Evolutionary conservation across 768 basidiomycete species (phyloP), one percentile per base, ranked within the genome.

Genomic region (Lentinula edodes): DNA sequence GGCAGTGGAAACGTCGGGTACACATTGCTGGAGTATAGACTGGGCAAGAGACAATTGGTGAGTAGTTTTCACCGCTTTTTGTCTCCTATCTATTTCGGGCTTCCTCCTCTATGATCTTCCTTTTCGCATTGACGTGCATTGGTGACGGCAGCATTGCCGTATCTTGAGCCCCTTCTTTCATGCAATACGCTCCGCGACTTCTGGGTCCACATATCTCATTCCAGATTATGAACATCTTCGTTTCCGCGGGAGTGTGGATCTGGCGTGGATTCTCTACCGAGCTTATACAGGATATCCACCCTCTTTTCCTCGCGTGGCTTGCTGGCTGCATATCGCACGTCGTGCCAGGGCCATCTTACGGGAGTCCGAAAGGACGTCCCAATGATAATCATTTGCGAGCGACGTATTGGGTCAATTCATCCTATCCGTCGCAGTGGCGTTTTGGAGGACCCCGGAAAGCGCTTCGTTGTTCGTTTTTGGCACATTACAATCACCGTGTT

Each of bases 1-100:
- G 81, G 81, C 15, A 68, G 78, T 10, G 81, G 81, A 16, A 83
- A 78, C 64, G 55, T 83, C 18, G 81, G 78, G 9, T 82, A 76
- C 66, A 72, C 79, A 18, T 64, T 83, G 34, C 66, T 83, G 54
- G 82, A 80, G 65, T 83, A 83, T 63, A 76, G 81, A 38, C 70
- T 83, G 7, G 80, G 82, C 68, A 75, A 61, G 69, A 70, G 63
- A 59, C 18, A 60, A 38, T 23, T 60, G 51, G 59, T 60, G 59
- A 60, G 59, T 60, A 60, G 66, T 62, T 2, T 60, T 16, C 15
- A n/a, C 41, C 23, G 35, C n/a, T 50, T 45, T 9, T 36, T 39
- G 35, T 28, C 56, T 42, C 48, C 36, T 58, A 50, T 59, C 16
- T 59, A 6, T 39, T 7, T 43, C 23, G 10, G 13, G 5, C 42